These are phyloP conservation scores for Fusarium sp. DNA, from an alignment of 2,329 filamentous ascomycete species.

Conservation along the genomic window DNA sequence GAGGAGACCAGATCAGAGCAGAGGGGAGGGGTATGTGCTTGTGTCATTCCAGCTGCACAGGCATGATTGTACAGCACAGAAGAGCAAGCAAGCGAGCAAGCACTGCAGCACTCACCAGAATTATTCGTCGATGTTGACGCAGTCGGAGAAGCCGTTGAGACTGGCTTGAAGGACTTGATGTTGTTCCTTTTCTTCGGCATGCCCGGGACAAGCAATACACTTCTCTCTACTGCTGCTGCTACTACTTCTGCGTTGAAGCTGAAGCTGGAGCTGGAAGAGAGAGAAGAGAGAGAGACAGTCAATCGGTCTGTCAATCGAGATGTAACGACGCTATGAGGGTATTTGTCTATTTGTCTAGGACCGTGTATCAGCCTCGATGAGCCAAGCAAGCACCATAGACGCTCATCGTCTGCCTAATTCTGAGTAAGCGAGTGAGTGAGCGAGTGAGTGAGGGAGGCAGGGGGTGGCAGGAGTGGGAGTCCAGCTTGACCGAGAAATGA, in stretches of 20 bases:
- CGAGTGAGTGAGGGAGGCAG: neutral
- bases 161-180: slow-evolving; percentile 65
- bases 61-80: neutral
- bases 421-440: neutral
- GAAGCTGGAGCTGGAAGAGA: neutral
- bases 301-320: slow-evolving; percentile 6
- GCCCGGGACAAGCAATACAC: slow-evolving; percentile 37
- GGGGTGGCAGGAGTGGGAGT: neutral
- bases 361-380: slow-evolving; percentile 30
- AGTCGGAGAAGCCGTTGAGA: slow-evolving; percentile 59
- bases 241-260: neutral
- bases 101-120: slow-evolving; percentile 39
- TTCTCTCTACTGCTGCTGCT: neutral
- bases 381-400: slow-evolving; percentile 19
- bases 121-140: slow-evolving; percentile 34
- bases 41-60: slow-evolving; percentile 1
- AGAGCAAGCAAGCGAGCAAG: neutral
- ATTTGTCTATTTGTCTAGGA: slow-evolving; percentile 34
- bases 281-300: neutral
- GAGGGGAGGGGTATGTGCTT: slow-evolving; percentile 27
- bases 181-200: slow-evolving; percentile 73
- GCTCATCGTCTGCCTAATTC: neutral
- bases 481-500: slow-evolving; percentile 9
- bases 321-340: slow-evolving; percentile 13
- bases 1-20: neutral